Conservation (phyloP, 257 asterid species). For the Solanum okadae region DNA sequence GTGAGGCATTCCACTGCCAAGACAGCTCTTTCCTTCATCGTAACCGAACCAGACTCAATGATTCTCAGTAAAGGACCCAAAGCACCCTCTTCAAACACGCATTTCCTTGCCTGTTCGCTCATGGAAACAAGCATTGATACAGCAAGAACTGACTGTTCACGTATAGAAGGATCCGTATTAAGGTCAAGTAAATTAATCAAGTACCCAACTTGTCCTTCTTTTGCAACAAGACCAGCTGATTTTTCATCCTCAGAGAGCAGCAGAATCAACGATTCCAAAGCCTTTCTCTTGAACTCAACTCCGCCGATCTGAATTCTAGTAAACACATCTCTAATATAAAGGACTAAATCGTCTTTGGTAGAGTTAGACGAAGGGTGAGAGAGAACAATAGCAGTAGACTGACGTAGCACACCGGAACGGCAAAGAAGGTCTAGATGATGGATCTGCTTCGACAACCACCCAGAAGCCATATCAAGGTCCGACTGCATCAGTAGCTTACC, state of each 20-base stretch:
- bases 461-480: constrained; percentile 89
- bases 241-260: constrained; percentile 51
- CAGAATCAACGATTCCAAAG: constrained; percentile 58
- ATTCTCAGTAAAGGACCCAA: constrained; percentile 73
- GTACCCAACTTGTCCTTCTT: constrained; percentile 45
- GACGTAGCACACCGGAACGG: constrained; percentile 85
- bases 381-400: constrained; percentile 86
- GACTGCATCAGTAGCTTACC: constrained; percentile 96
- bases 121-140: constrained; percentile 55
- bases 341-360: constrained; percentile 42
- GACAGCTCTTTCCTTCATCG: constrained; percentile 67
- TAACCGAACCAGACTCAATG: constrained; percentile 51
- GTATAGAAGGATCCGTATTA: constrained; percentile 23
- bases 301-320: constrained; percentile 93
- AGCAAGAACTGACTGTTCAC: constrained; percentile 60
- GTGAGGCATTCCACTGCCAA: constrained; percentile 77
- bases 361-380: constrained; percentile 55
- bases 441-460: constrained; percentile 63
- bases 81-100: constrained; percentile 82
- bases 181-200: constrained; percentile 54
- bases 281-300: constrained; percentile 64
- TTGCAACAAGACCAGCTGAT: constrained; percentile 47
- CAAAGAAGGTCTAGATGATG: constrained; percentile 69
- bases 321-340: constrained; percentile 64
- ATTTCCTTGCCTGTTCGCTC: constrained; percentile 49